Base-by-base conservation (phyloP, 1,139 yeast species). In the Protomyces arabidopsidicola region DNA sequence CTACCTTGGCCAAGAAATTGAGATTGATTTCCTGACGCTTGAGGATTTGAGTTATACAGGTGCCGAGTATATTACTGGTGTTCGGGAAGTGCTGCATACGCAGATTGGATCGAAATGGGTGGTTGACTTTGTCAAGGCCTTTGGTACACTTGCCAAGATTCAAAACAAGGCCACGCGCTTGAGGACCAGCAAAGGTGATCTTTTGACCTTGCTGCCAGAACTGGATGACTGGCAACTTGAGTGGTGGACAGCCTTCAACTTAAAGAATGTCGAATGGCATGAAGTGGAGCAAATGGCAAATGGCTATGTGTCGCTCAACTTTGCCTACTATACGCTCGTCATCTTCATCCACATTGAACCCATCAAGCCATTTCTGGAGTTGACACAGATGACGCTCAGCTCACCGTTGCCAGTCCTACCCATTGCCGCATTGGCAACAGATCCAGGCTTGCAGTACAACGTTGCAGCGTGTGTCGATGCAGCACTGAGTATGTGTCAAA, bases 141-240 rank as follows among this genome's bases (percentile, higher is more conserved):
- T 57, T 51, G 61, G 50, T 14, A 50, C 38, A 12, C 39, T 57
- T 27, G 48, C 61, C 35, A 50, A 48, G 27, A 34, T 57, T 14
- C 61, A 57, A 31, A 57, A 57, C 31, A 50, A 35, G 54, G 53
- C 48, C 6, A 38, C 27, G 8, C 51, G 55, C 9, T 35, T 50
- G 16, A 54, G 52, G 4, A n/a, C 48, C 18, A 20, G 22, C 48
- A 42, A 42, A 20, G 48, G 48, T 4, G 48, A 42, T 10, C 18
- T 42, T 10, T 20, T n/a, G 18, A 18, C 48, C 12, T 18, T 42
- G 22, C 18, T 42, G 10, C 48, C 48, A 42, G 48, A 42, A 16
- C 2, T 42, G 24, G 24, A 42, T 24, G 48, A 42, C 6, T 42
- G 48, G 48, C 48, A 42, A 20, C 48, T 42, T 18, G 48, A 42